phyloP scores from a whole-genome alignment of 257 asterid genomes.

The Haberlea rhodopensis region DNA sequence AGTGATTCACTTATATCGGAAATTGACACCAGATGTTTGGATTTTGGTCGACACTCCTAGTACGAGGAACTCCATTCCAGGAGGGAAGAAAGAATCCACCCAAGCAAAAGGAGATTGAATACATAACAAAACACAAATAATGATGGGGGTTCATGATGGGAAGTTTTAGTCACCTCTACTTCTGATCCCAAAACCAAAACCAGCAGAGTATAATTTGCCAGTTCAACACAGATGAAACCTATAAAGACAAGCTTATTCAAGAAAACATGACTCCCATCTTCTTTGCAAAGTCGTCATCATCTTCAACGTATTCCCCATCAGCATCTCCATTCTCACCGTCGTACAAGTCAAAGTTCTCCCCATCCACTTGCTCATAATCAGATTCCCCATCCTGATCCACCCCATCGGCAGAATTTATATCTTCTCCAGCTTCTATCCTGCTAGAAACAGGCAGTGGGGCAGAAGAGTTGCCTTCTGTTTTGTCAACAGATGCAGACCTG shows the following conservation, averaged over 20 bases:
- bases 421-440: slow-evolving; percentile 50
- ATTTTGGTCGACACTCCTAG: no score
- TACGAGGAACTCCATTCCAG: no score
- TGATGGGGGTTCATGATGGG: slow-evolving; percentile 36
- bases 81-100: no score
- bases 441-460: slow-evolving; percentile 19
- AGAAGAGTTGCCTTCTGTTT: slow-evolving; percentile 22
- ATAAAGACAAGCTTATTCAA: slow-evolving; percentile 29
- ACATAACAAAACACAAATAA: no score
- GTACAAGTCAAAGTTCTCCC: slow-evolving; percentile 50
- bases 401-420: slow-evolving; percentile 37
- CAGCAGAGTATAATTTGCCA: slow-evolving; percentile 46
- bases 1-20: no score
- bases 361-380: slow-evolving; percentile 63
- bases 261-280: slow-evolving; percentile 84
- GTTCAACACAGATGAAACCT: slow-evolving; percentile 29
- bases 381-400: slow-evolving; percentile 46
- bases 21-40: no score
- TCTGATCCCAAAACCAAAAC: slow-evolving; percentile 48
- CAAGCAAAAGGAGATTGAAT: no score
- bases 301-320: slow-evolving; percentile 60
- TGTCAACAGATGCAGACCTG: slow-evolving; percentile 30
- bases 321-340: slow-evolving; percentile 58
- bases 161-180: slow-evolving; percentile 38
- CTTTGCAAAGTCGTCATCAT: slow-evolving; percentile 74